phyloP scores from a whole-genome alignment of 108 stramenopile genomes.

The Parmales sp. region DNA sequence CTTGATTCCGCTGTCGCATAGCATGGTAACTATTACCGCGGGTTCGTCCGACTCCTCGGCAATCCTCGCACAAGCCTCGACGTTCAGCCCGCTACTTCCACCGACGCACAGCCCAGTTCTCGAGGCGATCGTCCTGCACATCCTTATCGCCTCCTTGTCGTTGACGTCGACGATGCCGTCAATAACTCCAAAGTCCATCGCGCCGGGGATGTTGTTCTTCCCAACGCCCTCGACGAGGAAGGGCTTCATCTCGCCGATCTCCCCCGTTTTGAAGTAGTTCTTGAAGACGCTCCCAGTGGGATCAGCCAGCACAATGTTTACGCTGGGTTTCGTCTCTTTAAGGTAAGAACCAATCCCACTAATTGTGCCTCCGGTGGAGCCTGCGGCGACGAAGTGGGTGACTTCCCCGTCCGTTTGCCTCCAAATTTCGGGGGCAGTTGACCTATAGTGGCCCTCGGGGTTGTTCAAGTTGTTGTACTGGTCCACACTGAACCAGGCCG shows the following conservation, averaged over 20 bases:
- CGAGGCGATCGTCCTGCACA: constrained; percentile 12
- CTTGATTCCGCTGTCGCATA: constrained; percentile 16
- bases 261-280: not conserved
- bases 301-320: constrained; percentile 13
- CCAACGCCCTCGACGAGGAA: constrained; percentile 23
- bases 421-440: constrained; percentile 28
- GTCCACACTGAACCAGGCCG: constrained; percentile 29
- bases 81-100: constrained; percentile 13
- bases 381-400: constrained; percentile 19
- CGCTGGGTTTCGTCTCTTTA: not conserved
- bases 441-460: constrained; percentile 13
- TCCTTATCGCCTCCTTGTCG: constrained; percentile 11
- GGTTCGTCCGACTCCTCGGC: too few species aligned
- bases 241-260: too few species aligned
- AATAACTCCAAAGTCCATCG: constrained; percentile 11
- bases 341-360: constrained; percentile 11
- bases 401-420: constrained; percentile 4
- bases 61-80: not conserved
- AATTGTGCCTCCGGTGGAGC: constrained; percentile 26
- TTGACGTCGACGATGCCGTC: constrained; percentile 14
- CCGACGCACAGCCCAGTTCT: constrained; percentile 8
- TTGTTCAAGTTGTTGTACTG: constrained; percentile 48
- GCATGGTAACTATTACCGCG: constrained; percentile 7
- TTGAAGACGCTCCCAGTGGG: constrained; percentile 9
- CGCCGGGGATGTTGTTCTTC: constrained; percentile 11